Conservation (phyloP, 257 asterid genomes). For the Capsicum pubescens region DNA sequence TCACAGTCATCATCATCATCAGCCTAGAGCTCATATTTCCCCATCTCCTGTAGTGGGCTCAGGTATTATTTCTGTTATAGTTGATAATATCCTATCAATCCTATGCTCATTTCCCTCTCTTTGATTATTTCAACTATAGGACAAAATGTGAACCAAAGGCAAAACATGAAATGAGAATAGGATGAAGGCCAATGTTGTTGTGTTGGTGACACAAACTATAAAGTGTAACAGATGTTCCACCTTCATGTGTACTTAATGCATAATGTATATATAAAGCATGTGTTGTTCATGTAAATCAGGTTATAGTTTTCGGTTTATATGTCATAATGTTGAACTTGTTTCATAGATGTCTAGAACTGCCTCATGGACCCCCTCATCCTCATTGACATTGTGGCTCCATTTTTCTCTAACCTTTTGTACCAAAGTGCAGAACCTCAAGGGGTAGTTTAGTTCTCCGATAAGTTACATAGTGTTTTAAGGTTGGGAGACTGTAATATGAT, state of each 20-base stretch:
- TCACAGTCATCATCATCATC: constrained; percentile 53
- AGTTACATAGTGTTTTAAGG: not conserved
- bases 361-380: not conserved
- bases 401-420: not conserved
- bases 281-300: not conserved
- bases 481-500: not conserved
- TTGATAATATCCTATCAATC: constrained; percentile 3
- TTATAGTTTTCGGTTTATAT: not conserved
- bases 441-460: constrained; percentile 8
- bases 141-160: not conserved
- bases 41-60: constrained; percentile 73
- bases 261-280: not conserved
- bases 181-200: constrained; percentile 10
- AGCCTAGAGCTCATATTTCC: constrained; percentile 51
- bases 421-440: not conserved
- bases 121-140: not conserved
- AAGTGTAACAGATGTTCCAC: not conserved
- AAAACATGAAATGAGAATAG: not conserved
- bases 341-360: not conserved
- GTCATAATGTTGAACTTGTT: constrained; percentile 11
- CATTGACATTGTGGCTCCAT: not conserved
- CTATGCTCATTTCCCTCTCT: not conserved
- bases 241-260: not conserved
- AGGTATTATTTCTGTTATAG: constrained; percentile 52
- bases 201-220: not conserved